Evolutionary conservation across 2,329 filamentous ascomycete species (phyloP).

Genomic region (Penicillium sp.): DNA sequence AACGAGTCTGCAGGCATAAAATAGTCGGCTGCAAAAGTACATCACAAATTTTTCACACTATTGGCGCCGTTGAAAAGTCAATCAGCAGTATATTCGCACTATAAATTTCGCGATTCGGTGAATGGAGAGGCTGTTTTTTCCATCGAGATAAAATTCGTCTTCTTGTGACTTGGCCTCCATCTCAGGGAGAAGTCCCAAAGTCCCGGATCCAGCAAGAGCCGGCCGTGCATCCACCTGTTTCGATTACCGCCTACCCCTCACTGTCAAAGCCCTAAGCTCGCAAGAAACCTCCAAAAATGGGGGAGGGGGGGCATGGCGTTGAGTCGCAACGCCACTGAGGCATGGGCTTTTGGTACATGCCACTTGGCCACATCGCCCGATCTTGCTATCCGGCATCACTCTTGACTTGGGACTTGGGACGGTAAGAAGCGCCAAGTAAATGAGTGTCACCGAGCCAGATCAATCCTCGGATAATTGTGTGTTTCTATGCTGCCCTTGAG

Average conservation of each 20-base stretch:
- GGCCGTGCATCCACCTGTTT: neutral
- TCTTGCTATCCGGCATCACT: neutral
- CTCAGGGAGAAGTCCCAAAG: neutral
- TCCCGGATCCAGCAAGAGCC: neutral
- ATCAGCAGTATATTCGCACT: neutral
- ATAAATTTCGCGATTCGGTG: neutral
- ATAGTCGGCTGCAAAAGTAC: neutral
- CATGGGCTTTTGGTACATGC: neutral
- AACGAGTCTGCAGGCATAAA: neutral
- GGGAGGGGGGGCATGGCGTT: neutral
- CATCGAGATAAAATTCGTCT: neutral
- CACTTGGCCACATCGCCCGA: neutral
- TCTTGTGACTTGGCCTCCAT: neutral
- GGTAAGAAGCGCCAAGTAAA: neutral
- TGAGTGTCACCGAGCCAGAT: neutral
- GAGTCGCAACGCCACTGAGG: neutral
- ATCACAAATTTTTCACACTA: neutral
- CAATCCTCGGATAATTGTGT: neutral
- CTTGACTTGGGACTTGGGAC: neutral
- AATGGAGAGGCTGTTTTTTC: neutral
- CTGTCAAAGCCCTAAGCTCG: neutral
- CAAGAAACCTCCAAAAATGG: neutral
- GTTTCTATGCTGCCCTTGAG: neutral
- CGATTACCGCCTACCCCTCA: neutral
- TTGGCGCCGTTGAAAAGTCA: neutral